Evolutionary conservation across 495 filamentous ascomycete species (phyloP).

Genomic region (Lepraria neglecta): DNA sequence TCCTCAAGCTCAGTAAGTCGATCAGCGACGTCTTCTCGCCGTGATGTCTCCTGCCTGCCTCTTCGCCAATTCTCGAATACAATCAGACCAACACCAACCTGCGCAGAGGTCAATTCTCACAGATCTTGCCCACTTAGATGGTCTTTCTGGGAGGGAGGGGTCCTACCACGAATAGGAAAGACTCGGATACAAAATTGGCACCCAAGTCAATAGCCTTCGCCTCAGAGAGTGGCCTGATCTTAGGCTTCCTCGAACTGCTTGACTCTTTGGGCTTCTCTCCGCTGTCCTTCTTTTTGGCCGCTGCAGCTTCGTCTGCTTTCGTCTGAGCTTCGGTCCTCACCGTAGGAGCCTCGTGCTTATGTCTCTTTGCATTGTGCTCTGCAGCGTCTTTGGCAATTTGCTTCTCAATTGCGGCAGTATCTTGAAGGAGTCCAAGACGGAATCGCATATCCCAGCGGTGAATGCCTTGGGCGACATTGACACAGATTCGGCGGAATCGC

Average conservation of each 20-base stretch:
- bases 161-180: constrained; percentile 63
- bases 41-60: constrained; percentile 68
- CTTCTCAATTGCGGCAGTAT: constrained; percentile 55
- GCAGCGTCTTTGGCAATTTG: constrained; percentile 32
- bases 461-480: constrained; percentile 73
- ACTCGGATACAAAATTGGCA: constrained; percentile 87
- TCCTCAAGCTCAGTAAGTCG: constrained; percentile 61
- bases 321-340: constrained; percentile 72
- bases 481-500: constrained; percentile 67
- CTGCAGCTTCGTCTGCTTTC: constrained; percentile 47
- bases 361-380: constrained; percentile 39
- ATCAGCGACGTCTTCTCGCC: constrained; percentile 66
- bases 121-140: not conserved
- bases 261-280: constrained; percentile 42
- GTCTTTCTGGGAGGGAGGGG: not conserved
- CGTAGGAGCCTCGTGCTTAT: constrained; percentile 66
- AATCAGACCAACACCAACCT: constrained; percentile 69
- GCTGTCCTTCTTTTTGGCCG: not conserved
- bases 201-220: constrained; percentile 92
- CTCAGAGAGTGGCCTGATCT: constrained; percentile 76
- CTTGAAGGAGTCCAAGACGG: constrained; percentile 75
- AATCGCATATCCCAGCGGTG: constrained; percentile 93
- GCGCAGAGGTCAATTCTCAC: not conserved
- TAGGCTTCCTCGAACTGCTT: constrained; percentile 34
- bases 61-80: constrained; percentile 74